Evolutionary conservation across 441 rosid genomes (phyloP).

Genomic region (Manihot esculenta): DNA sequence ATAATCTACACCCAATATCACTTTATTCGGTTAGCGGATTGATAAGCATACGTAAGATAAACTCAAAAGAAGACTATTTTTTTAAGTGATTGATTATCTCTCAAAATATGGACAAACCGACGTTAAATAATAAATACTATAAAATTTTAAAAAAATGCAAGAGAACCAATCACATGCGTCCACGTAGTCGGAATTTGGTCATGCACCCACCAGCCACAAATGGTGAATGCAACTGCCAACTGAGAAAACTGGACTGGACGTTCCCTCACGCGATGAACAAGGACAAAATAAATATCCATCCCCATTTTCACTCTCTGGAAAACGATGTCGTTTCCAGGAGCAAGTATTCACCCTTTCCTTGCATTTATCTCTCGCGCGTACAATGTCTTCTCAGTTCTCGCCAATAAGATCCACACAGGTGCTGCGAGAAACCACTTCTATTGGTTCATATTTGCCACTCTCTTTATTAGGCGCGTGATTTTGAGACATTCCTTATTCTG

Average conservation of each 20-base stretch:
- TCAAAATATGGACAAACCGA: too few species aligned
- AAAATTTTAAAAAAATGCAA: too few species aligned
- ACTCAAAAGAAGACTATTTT: too few species aligned
- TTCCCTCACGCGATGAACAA: background rate
- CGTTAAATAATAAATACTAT: too few species aligned
- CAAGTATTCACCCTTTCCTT: too few species aligned
- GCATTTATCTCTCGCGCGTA: background rate
- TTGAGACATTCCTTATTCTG: constrained; percentile 13
- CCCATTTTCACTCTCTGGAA: background rate
- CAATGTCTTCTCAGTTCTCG: fast-evolving
- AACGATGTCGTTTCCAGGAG: constrained; percentile 23
- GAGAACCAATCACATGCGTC: background rate
- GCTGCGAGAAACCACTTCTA: background rate
- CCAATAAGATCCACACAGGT: background rate
- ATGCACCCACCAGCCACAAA: constrained; percentile 20
- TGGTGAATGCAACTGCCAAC: constrained; percentile 18
- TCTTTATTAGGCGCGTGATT: background rate
- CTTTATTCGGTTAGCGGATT: too few species aligned
- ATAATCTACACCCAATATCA: too few species aligned
- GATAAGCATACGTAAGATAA: too few species aligned
- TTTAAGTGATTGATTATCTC: too few species aligned
- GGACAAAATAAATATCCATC: constrained; percentile 9
- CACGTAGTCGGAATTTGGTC: background rate
- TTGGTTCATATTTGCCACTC: background rate
- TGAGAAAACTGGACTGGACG: background rate